These are phyloP conservation scores for Trypanosoma platydactyli DNA, from an alignment of 208 protist species.

Conservation along the genomic window DNA sequence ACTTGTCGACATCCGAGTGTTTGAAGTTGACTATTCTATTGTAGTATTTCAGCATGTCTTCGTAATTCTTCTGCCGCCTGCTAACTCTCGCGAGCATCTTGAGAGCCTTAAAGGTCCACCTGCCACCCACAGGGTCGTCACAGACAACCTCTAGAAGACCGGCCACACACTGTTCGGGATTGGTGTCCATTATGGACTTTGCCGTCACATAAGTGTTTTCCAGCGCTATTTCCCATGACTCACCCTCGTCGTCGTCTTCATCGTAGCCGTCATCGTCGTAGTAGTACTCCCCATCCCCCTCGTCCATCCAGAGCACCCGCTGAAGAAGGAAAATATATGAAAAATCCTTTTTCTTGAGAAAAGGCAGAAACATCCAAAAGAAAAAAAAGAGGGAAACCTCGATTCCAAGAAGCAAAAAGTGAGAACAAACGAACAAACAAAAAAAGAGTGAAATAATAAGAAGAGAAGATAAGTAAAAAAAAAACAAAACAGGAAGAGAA, in stretches of 20 bases:
- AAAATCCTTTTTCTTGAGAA: background rate
- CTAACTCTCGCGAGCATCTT: constrained; percentile 90
- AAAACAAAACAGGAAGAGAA: constrained; percentile 12
- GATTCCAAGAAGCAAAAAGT: too few species aligned
- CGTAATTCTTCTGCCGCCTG: constrained; percentile 69
- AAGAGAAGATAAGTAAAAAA: constrained; percentile 10
- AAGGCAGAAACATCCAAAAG: too few species aligned
- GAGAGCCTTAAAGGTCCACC: constrained; percentile 94
- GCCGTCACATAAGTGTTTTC: constrained; percentile 87
- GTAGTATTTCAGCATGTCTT: constrained; percentile 83
- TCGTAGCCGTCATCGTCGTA: constrained; percentile 84
- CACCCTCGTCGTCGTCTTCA: constrained; percentile 59
- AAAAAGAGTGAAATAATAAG: constrained; percentile 8
- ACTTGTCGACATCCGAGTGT: constrained; percentile 34
- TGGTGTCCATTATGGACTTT: constrained; percentile 78
- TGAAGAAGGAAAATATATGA: too few species aligned
- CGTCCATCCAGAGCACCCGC: constrained; percentile 11
- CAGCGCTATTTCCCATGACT: constrained; percentile 50
- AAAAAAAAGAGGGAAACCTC: too few species aligned
- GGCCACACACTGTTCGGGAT: constrained; percentile 64
- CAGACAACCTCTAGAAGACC: constrained; percentile 75
- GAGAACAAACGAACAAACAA: constrained; percentile 11
- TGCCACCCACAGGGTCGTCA: constrained; percentile 71
- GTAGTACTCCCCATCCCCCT: constrained; percentile 75
- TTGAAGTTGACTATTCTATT: constrained; percentile 63